Evolutionary conservation across 176 grass and related monocot species (phyloP), one percentile per base, ranked within the genome.

Genomic region (Lolium rigidum): DNA sequence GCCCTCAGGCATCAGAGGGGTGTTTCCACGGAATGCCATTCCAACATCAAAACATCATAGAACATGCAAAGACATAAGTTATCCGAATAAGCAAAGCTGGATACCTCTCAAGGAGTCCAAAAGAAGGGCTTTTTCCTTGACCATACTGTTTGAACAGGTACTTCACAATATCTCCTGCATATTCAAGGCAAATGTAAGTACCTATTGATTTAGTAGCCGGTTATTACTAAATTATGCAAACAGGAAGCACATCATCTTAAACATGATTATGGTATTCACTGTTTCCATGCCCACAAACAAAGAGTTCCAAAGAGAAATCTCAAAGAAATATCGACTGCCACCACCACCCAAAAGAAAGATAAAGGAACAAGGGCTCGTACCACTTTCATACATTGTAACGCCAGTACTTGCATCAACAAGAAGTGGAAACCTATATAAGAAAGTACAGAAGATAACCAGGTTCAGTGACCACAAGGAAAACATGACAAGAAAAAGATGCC

Each of bases 101-200:
- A 61, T 94, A 93, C 97, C 97, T 99, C 83, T 94, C 92, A n/a
- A 99, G 86, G 24, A 96, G 87, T 61, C 92, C 97, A 95, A 94
- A 91, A 28, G 94, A 87, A 48, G 92, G 92, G 2, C 7, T 91
- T 76, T 54, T 91, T 91, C 94, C 92, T 88, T 99, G 83, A 79
- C 97, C 97, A 81, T 99, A 99, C 49, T 90, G 88, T 74, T 26
- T 80, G 76, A 91, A 91, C 31, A 96, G 70, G 87, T 96, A 99
- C 52, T 99, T 92, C 13, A 99, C 94, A 31, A 99, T 96, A 88
- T 96, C 97, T 86, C 90, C 92, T 99, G 84, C 61, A 65, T 22
- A 91, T 86, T 26, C 26, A 87, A 25, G 51, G 61, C 5, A 48
- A 5, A 41, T 65, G 81, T 89, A 80, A 86, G 59, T 6, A 35